Evolutionary conservation across 129 eudicot genomes (phyloP).

Genomic region (Calendula officinalis): DNA sequence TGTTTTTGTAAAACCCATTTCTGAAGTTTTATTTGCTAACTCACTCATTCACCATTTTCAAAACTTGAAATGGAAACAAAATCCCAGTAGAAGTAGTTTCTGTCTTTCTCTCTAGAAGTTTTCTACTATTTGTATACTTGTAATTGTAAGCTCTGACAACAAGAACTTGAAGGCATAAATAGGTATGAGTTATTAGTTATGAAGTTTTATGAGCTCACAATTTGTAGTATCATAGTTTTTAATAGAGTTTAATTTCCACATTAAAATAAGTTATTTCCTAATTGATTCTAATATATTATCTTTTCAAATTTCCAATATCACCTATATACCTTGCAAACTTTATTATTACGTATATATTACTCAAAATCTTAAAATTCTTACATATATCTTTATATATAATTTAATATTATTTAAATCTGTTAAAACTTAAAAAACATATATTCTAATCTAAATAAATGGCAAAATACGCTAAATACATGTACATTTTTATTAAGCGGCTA

Average conservation of each 20-base stretch:
- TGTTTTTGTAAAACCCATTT: conserved; percentile 36
- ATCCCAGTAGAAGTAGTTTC: conserved; percentile 13
- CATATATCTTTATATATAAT: too few species aligned
- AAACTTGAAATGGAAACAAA: conserved; percentile 39
- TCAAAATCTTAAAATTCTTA: too few species aligned
- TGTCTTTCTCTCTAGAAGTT: conserved; percentile 26
- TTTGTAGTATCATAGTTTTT: neutral
- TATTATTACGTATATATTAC: too few species aligned
- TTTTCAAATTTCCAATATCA: too few species aligned
- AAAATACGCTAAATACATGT: too few species aligned
- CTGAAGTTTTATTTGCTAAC: conserved; percentile 28
- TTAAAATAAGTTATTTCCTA: neutral
- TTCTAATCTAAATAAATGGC: too few species aligned
- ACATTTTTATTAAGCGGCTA: too few species aligned
- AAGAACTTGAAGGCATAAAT: conserved; percentile 30
- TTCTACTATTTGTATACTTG: conserved; percentile 46
- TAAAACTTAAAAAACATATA: too few species aligned
- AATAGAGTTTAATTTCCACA: neutral
- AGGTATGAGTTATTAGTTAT: conserved; percentile 29
- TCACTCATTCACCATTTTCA: conserved; percentile 50
- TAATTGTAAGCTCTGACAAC: conserved; percentile 49
- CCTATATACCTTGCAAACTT: too few species aligned
- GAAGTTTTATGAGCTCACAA: conserved; percentile 18
- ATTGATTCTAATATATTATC: neutral
- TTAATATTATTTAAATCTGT: too few species aligned